Conservation (phyloP, 2,329 filamentous ascomycete genomes). For the Diaporthe longicolla region DNA sequence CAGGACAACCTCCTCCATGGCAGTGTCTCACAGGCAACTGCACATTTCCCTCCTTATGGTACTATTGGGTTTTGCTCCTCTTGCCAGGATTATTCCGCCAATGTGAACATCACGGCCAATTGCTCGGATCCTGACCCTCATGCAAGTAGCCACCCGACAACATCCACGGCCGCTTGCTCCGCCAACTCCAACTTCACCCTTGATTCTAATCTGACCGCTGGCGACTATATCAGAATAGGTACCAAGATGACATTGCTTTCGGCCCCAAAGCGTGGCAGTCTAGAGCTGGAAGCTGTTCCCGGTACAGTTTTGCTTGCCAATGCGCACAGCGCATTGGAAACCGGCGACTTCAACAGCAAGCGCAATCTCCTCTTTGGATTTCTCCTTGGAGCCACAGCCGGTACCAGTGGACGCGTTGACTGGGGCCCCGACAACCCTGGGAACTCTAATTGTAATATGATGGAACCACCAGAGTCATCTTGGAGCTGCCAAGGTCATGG, state of each 20-base stretch:
- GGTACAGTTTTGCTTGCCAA: no score
- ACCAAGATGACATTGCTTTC: neutral
- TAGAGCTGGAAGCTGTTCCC: no score
- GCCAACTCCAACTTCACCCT: neutral
- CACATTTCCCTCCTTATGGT: neutral
- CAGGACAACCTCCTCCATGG: neutral
- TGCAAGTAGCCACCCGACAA: neutral
- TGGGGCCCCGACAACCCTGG: neutral
- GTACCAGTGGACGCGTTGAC: neutral
- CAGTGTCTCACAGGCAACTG: conserved; percentile 5
- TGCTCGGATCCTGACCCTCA: neutral
- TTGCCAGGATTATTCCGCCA: neutral
- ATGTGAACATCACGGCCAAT: neutral
- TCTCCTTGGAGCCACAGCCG: neutral
- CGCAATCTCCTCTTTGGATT: neutral
- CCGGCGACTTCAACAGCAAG: no score
- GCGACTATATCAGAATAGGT: fast-evolving
- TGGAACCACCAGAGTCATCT: neutral
- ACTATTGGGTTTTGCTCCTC: neutral
- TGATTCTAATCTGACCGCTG: neutral
- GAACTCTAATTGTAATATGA: neutral
- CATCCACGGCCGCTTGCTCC: neutral
- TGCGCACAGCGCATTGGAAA: no score
- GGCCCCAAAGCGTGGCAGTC: no score
- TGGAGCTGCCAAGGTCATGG: neutral